Evolutionary conservation across 164 flowering plant species (phyloP), one percentile per base, ranked within the genome.

Genomic region (Aristolochia fimbriata): DNA sequence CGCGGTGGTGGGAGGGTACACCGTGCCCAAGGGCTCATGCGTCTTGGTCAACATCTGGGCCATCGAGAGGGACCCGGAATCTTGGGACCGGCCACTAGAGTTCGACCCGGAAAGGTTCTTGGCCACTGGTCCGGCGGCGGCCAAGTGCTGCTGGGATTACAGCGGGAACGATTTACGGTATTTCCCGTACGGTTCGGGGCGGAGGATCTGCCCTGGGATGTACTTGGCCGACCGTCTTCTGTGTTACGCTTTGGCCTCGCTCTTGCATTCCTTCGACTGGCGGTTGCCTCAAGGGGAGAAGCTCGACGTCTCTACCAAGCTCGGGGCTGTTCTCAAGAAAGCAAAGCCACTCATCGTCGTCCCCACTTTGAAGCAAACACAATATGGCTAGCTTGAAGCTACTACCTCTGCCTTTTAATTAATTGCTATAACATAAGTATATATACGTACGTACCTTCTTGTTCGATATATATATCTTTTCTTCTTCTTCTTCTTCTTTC

Each of bases 61-160:
- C 24, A 60, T 60, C 22, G 51, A 47, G 14, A 49, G 37, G 48
- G 55, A 60, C 50, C 63, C 63, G 6, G 1, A 47, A 23, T 0
- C 22, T 4, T 60, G 63, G 63, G 63, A 47, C 9, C 23, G 49
- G 12, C 63, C 54, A 1, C n/a, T 13, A 14, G 20, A 21, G 15
- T 60, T 60, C 55, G 15, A 22, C 23, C 63, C 55, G 11, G 63
- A 60, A 11, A 60, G 63, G 43, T 60, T 60, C 55, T 21, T 59
- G 52, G 30, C 23, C 24, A 15, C 51, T 6, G 23, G 13, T 15
- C 22, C 11, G 2, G 21, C 9, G 21, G n/a, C n/a, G n/a, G n/a
- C n/a, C n/a, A n/a, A n/a, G n/a, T n/a, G n/a, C n/a, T n/a, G n/a
- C n/a, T 52, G 55, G 55, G 63, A 60, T 48, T 60, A 59, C 62